Evolutionary conservation across 768 basidiomycete genomes (phyloP).

Genomic region (Megacollybia marginata): DNA sequence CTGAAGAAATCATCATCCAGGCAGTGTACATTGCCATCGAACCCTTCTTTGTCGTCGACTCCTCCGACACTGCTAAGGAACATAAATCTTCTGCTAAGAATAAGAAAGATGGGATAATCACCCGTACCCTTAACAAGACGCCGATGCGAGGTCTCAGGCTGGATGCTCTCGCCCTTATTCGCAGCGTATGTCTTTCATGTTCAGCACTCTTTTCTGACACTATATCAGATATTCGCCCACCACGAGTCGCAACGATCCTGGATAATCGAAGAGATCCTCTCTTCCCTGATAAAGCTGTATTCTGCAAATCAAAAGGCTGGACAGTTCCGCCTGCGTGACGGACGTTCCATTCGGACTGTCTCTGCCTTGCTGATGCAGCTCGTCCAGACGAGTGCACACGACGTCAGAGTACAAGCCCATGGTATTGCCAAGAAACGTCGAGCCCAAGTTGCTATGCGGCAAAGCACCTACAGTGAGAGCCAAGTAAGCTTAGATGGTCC

Average conservation of each 20-base stretch:
- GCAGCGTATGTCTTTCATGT: constrained; percentile 55
- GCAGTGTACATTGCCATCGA: constrained; percentile 91
- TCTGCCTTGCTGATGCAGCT: constrained; percentile 91
- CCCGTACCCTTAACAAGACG: constrained; percentile 65
- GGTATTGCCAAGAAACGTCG: constrained; percentile 56
- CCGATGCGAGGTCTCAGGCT: constrained; percentile 78
- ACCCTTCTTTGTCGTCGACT: constrained; percentile 87
- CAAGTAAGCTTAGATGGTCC: constrained; percentile 16
- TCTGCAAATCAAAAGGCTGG: constrained; percentile 87
- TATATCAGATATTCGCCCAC: constrained; percentile 75
- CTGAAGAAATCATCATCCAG: constrained; percentile 86
- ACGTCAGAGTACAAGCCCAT: constrained; percentile 66
- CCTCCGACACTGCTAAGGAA: constrained; percentile 37
- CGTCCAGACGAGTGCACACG: constrained; percentile 91
- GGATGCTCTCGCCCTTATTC: constrained; percentile 76
- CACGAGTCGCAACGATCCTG: constrained; percentile 88
- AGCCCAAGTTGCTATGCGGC: constrained; percentile 52
- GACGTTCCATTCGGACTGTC: constrained; percentile 86
- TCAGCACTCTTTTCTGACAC: not conserved
- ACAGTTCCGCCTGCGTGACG: constrained; percentile 87
- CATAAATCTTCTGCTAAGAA: constrained; percentile 45
- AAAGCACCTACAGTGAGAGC: constrained; percentile 53
- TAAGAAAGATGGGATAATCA: constrained; percentile 41
- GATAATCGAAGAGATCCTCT: constrained; percentile 97
- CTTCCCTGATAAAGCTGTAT: constrained; percentile 83